Evolutionary conservation across 2,329 filamentous ascomycete species (phyloP).

Genomic region (Blastomyces gilchristii): DNA sequence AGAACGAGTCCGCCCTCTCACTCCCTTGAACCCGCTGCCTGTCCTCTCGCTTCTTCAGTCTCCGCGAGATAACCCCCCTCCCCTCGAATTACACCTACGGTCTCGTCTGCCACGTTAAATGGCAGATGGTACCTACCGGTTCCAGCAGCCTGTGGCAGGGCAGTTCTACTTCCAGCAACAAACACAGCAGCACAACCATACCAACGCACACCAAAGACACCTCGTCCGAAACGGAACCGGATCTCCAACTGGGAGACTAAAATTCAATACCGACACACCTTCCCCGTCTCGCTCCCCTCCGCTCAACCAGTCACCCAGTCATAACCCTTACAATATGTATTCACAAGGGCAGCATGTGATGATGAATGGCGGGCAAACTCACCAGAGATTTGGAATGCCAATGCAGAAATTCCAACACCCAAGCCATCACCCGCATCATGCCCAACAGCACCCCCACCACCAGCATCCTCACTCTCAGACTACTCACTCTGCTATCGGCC

Average conservation of each 20-base stretch:
- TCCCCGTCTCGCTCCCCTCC: conserved; percentile 40
- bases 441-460: conserved; percentile 34
- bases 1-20: conserved; percentile 33
- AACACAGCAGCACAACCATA: conserved; percentile 25
- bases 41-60: conserved; percentile 15
- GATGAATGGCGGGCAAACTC: conserved; percentile 41
- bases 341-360: conserved; percentile 40
- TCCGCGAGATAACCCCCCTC: conserved; percentile 20
- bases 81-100: conserved; percentile 29
- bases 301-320: conserved; percentile 32
- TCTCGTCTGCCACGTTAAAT: conserved; percentile 43
- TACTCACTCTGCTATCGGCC: conserved; percentile 32
- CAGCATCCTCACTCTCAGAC: conserved; percentile 33
- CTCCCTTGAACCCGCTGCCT: conserved; percentile 26
- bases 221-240: conserved; percentile 37
- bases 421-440: conserved; percentile 36
- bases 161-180: conserved; percentile 37
- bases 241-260: conserved; percentile 37
- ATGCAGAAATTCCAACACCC: conserved; percentile 40
- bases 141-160: conserved; percentile 45
- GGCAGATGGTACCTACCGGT: conserved; percentile 47
- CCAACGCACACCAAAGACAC: conserved; percentile 35
- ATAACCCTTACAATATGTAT: conserved; percentile 40
- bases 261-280: conserved; percentile 39
- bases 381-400: conserved; percentile 41